A percentile compares a stretch with the other conserved stretches of the same genome.
phyloP scores from a whole-genome alignment of 176 grass and related monocot genomes.

The Raddia distichophylla region DNA sequence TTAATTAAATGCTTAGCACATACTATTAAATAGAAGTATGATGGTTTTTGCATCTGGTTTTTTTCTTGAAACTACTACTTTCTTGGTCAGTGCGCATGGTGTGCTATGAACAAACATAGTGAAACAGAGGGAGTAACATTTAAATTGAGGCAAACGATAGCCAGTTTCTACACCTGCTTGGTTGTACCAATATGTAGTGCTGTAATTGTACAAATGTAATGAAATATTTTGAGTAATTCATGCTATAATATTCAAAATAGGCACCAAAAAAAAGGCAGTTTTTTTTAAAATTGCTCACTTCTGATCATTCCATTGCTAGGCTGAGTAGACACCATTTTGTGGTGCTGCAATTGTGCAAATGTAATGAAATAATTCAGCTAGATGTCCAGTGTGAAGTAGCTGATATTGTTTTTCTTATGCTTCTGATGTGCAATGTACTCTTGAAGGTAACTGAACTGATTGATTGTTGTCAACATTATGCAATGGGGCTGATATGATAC shows the following conservation, averaged over 20 bases:
- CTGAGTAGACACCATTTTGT: not conserved
- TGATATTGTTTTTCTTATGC: constrained; percentile 5
- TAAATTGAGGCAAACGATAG: not conserved
- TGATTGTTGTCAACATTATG: not conserved
- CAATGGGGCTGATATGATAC: not conserved
- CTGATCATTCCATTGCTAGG: not conserved
- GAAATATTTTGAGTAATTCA: too few relatives aligned
- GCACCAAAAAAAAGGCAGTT: not conserved
- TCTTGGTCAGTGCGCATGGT: too few relatives aligned
- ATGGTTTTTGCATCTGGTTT: too few relatives aligned
- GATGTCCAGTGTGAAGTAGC: not conserved
- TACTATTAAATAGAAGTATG: too few relatives aligned
- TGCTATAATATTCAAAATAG: not conserved
- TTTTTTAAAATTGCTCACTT: not conserved
- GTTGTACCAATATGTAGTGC: too few relatives aligned
- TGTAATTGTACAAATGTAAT: too few relatives aligned
- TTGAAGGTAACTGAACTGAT: not conserved
- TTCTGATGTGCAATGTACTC: not conserved
- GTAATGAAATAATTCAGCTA: not conserved
- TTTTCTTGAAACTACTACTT: too few relatives aligned
- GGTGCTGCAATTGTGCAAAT: not conserved
- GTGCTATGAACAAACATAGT: too few relatives aligned
- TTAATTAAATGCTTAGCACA: too few relatives aligned
- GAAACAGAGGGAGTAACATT: too few relatives aligned
- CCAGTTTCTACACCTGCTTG: not conserved